A percentile compares a stretch with the other conserved stretches of the same genome.
These are phyloP conservation scores for Xylaria venustula DNA, from an alignment of 495 filamentous ascomycete species.

Conservation along the genomic window DNA sequence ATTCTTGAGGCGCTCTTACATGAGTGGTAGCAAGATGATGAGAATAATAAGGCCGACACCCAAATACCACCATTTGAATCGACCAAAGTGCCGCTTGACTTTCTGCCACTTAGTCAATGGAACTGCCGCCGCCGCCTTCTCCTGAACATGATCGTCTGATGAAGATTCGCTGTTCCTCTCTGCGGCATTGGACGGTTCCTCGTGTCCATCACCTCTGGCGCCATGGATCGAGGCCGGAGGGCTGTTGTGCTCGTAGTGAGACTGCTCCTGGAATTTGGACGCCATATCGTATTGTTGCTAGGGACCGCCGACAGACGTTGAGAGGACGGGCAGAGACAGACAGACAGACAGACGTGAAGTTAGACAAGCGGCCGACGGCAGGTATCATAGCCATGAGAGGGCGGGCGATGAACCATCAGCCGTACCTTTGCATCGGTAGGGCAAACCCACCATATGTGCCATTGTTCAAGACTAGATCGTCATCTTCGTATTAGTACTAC, in stretches of 20 bases:
- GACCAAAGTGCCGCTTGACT: conserved; percentile 33
- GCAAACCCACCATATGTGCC: background rate
- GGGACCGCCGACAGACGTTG: background rate
- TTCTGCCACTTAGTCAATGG: conserved; percentile 31
- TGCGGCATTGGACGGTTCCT: conserved; percentile 15
- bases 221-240: conserved; percentile 23
- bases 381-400: conserved; percentile 1
- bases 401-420: background rate
- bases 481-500: background rate
- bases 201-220: conserved; percentile 18
- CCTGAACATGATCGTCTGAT: conserved; percentile 24
- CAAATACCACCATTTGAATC: conserved; percentile 46
- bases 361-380: background rate
- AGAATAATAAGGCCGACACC: conserved; percentile 37
- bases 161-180: conserved; percentile 20
- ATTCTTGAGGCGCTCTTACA: conserved; percentile 31
- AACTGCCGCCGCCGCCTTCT: conserved; percentile 22
- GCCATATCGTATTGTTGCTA: conserved; percentile 19
- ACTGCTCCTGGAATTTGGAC: conserved; percentile 29
- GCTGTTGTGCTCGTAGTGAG: conserved; percentile 22
- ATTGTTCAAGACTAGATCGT: conserved; percentile 8
- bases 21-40: conserved; percentile 43
- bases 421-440: background rate
- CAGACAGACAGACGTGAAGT: background rate
- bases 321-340: background rate